Evolutionary conservation across 805 yeast species (phyloP).

Genomic region (Candida gorgasii): DNA sequence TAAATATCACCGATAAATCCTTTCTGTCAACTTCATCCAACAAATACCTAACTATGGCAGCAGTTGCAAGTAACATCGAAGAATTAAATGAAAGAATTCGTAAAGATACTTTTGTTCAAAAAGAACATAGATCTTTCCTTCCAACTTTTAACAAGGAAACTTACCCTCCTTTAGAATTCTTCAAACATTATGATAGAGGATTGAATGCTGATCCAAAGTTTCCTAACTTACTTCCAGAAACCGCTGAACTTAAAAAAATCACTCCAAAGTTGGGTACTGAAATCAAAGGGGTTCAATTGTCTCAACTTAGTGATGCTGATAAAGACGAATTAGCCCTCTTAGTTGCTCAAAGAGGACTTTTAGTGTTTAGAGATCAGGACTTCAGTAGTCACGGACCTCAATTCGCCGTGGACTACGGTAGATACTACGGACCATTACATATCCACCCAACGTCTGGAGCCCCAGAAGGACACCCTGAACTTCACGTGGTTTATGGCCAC

Average conservation of each 20-base stretch:
- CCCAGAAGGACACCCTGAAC: slow-evolving; percentile 31
- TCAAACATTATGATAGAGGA: slow-evolving; percentile 60
- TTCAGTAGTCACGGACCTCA: slow-evolving; percentile 43
- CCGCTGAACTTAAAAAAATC: slow-evolving; percentile 36
- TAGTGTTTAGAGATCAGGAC: slow-evolving; percentile 66
- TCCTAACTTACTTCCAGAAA: slow-evolving; percentile 47
- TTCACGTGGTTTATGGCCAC: slow-evolving; percentile 30
- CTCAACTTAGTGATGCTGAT: slow-evolving; percentile 50
- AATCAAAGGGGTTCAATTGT: slow-evolving; percentile 57
- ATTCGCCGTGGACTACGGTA: slow-evolving; percentile 32
- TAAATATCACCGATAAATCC: neutral
- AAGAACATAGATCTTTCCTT: slow-evolving; percentile 19
- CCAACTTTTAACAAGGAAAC: slow-evolving; percentile 43
- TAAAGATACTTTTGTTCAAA: slow-evolving; percentile 14
- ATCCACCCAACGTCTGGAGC: slow-evolving; percentile 48
- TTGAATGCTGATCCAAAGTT: slow-evolving; percentile 55
- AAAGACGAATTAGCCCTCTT: slow-evolving; percentile 68
- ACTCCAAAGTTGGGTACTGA: slow-evolving; percentile 77
- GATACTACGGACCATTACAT: slow-evolving; percentile 41
- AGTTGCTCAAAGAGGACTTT: slow-evolving; percentile 68
- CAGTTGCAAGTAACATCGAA: slow-evolving; percentile 6
- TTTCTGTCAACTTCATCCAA: neutral
- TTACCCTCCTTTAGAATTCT: slow-evolving; percentile 51
- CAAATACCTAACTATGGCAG: slow-evolving; percentile 3
- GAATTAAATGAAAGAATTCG: slow-evolving; percentile 5